Base-by-base conservation (phyloP, 495 filamentous ascomycete genomes). In the Penicillium ochrochloron region DNA sequence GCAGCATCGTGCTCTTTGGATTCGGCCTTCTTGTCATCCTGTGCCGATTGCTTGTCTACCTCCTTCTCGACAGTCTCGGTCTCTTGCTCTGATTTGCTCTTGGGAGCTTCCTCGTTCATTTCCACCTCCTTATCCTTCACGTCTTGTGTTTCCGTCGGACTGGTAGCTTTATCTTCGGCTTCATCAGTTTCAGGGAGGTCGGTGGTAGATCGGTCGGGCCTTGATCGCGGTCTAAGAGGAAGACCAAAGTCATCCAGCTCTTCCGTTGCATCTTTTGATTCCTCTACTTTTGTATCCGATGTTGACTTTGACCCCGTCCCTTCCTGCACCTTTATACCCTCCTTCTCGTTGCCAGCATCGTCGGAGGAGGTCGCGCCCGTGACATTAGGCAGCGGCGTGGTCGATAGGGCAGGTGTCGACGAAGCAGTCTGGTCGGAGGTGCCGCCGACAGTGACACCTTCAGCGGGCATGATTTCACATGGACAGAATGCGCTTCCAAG, bases 201-300 rank as follows among this genome's bases (percentile, higher is more conserved):
- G 31, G 57, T 68, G 9, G 61, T 35, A 5, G 66, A 51, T 27
- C 59, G 69, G 19, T 57, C 37, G 23, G 71, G 63, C 44, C 46
- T 68, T 21, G 70, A 46, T 19, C 72, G 75, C 25, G 59, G 34
- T 69, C 75, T 79, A 69, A 83, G 76, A 9, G 79, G 80, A 21
- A 83, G 70, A 2, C 80, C 80, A 64, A 83, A 83, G 51, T 83
- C 80, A 56, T 83, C 80, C n/a, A 80, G 29, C 19, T 74, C 74
- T 17, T 67, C 61, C 23, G 60, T 55, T 66, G 66, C 66, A 53
- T 68, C 62, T 56, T 66, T 69, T 44, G 65, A 60, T 41, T 50
- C 55, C 37, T 69, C 66, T 27, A 15, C 35, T 17, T 31, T 21
- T 34, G 21, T 25, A n/a, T 61, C 59, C 21, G 59, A 25, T 19